These are phyloP conservation scores for Dendrocalamus latiflorus DNA, from an alignment of 202 grass and related monocot genomes.

Conservation along the genomic window DNA sequence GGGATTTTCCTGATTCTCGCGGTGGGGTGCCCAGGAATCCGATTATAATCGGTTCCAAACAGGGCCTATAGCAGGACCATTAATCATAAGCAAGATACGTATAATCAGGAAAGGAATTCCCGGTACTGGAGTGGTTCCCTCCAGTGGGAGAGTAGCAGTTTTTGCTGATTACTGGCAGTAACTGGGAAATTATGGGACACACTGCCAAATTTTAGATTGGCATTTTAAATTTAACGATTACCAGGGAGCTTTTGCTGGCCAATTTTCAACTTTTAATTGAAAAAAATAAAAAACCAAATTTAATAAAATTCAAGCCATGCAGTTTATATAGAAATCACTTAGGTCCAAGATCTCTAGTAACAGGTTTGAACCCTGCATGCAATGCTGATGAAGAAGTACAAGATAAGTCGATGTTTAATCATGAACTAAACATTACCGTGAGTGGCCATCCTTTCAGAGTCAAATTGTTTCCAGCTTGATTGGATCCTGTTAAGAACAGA, in stretches of 20 bases:
- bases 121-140: not conserved
- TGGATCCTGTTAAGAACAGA: slow-evolving; percentile 69
- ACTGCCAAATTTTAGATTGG: not conserved
- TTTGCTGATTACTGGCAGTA: not conserved
- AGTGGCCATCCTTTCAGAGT: slow-evolving; percentile 99
- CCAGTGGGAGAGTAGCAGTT: not conserved
- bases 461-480: slow-evolving; percentile 90
- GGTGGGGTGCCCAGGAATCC: no score
- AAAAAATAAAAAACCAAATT: not conserved
- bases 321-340: not conserved
- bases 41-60: no score
- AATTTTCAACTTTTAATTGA: not conserved
- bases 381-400: slow-evolving; percentile 3
- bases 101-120: not conserved
- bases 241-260: not conserved
- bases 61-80: slow-evolving; percentile 8
- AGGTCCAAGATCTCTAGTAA: not conserved
- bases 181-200: not conserved
- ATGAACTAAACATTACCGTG: slow-evolving; percentile 56
- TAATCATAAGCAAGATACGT: not conserved
- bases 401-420: not conserved
- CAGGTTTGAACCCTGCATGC: not conserved
- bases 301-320: not conserved
- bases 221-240: not conserved
- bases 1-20: no score